These are phyloP conservation scores for Sporothrix humicola DNA, from an alignment of 2,329 filamentous ascomycete genomes.

Conservation along the genomic window DNA sequence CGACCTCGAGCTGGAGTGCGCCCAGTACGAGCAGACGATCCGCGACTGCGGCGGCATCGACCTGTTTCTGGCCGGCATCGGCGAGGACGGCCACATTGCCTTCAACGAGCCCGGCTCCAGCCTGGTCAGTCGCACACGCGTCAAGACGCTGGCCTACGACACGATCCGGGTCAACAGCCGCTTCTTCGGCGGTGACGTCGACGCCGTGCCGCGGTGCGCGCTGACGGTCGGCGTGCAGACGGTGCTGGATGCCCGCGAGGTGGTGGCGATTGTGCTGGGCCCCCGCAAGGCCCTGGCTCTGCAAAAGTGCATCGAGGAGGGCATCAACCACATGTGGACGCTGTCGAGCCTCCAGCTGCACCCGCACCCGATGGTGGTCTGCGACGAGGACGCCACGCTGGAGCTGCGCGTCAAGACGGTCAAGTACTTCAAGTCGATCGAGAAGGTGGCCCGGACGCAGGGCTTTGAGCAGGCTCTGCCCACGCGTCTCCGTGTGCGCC, in stretches of 20 bases:
- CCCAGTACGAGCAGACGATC: constrained; percentile 75
- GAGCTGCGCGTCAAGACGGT: constrained; percentile 70
- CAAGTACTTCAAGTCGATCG: constrained; percentile 67
- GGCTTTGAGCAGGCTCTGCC: constrained; percentile 56
- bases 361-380: constrained; percentile 73
- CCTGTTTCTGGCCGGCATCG: constrained; percentile 77
- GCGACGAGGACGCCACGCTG: constrained; percentile 72
- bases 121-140: constrained; percentile 70
- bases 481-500: constrained; percentile 58
- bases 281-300: constrained; percentile 74
- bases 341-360: constrained; percentile 75
- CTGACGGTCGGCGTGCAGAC: constrained; percentile 65
- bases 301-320: constrained; percentile 74
- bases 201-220: constrained; percentile 71
- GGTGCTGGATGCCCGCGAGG: constrained; percentile 72
- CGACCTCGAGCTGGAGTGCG: constrained; percentile 72
- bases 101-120: constrained; percentile 83
- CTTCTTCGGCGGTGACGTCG: constrained; percentile 71
- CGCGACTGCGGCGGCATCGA: constrained; percentile 72
- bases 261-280: constrained; percentile 75
- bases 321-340: constrained; percentile 82
- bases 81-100: constrained; percentile 78
- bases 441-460: constrained; percentile 56
- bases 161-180: constrained; percentile 77
- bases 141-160: constrained; percentile 79